Conservation (phyloP, 805 yeast genomes). For the Alloascoidea hylecoeti region DNA sequence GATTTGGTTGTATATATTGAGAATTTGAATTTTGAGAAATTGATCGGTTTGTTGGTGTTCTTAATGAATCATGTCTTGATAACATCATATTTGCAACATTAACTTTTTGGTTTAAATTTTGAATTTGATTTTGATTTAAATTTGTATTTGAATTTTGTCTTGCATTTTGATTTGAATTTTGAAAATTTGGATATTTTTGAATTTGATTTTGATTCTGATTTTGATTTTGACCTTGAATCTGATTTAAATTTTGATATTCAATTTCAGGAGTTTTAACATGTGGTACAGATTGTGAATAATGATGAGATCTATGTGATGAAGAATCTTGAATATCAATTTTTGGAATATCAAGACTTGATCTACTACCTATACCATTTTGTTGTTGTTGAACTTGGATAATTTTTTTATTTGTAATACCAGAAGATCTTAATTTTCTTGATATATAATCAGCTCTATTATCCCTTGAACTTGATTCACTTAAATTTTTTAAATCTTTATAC, state of each 20-base stretch:
- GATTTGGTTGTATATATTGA: not conserved
- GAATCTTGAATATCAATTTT: not conserved
- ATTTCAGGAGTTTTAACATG: not conserved
- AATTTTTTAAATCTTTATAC: slow-evolving; percentile 63
- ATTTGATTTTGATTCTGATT: too few relatives aligned
- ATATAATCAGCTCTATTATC: slow-evolving; percentile 37
- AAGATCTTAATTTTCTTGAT: slow-evolving; percentile 15
- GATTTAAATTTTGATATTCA: not conserved
- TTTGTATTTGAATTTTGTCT: too few relatives aligned
- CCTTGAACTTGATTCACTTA: slow-evolving; percentile 52
- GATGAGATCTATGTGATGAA: slow-evolving; percentile 1
- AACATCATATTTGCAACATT: too few relatives aligned
- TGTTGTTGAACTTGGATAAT: not conserved
- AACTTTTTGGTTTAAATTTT: too few relatives aligned
- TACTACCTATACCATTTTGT: not conserved
- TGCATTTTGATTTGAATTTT: too few relatives aligned
- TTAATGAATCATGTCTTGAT: too few relatives aligned
- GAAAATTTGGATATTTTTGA: too few relatives aligned
- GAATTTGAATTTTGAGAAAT: too few relatives aligned
- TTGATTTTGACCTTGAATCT: too few relatives aligned
- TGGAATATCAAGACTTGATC: not conserved
- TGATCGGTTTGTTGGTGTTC: too few relatives aligned
- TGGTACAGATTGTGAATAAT: not conserved
- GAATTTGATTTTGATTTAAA: too few relatives aligned
- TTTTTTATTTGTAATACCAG: not conserved